Evolutionary conservation across 768 basidiomycete species (phyloP), one percentile per base, ranked within the genome.

Genomic region (Kondoa subrosea): DNA sequence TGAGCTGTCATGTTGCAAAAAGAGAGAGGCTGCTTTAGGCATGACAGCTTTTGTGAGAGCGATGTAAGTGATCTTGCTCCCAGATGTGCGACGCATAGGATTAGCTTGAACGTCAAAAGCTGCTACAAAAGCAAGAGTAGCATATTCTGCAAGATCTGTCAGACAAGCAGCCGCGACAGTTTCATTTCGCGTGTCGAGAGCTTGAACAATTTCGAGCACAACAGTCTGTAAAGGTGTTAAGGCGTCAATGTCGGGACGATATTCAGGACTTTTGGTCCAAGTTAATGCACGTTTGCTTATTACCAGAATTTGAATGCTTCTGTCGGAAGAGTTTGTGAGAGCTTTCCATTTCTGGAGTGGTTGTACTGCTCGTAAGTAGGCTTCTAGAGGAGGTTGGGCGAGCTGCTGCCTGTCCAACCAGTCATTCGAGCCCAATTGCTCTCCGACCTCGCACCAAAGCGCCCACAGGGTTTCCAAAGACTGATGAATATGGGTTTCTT

Each of bases 31-130:
- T 1, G 93, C 79, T 76, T 82, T 80, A 0, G 91, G 90, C 87
- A 95, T 91, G 16, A 81, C 81, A 76, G 84, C 87, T 78, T 96
- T 97, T 1, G 86, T 81, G n/a, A 97, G 76, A 1, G 85, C 92
- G 64, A 96, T 87, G 75, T 91, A 96, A 0, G 90, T 91, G 61
- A 95, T 81, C 3, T 87, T 83, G 73, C 84, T 86, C 59, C 80
- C 82, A 3, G 80, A 78, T 8, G 16, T 33, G 27, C 29, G 31
- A 4, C 30, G 57, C 16, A 31, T 32, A 21, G 68, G 57, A 4
- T 57, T 50, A 4, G 33, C 33, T 1, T 65, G 66, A 17, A 67
- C 78, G 71, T 88, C 83, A 72, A 88, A 88, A 0, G 86, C 84
- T 1, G 87, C 86, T 1, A 89, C 78, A 79, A 91, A 97, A 0